Evolutionary conservation across 768 basidiomycete genomes (phyloP), one percentile per base, ranked within the genome.

Genomic region (Mycena rebaudengoi): DNA sequence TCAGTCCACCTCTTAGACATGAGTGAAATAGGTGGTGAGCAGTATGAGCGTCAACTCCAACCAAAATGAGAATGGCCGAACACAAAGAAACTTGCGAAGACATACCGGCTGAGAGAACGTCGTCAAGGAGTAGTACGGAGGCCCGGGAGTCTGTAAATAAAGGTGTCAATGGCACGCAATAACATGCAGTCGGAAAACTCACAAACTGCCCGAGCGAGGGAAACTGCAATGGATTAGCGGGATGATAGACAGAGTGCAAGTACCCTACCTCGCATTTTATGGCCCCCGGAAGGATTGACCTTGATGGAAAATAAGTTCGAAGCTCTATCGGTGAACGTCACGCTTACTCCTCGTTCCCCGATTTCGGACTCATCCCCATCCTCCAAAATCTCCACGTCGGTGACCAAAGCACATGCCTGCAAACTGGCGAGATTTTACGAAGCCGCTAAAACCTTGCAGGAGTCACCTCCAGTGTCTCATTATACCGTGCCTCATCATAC

Each of bases 331-430:
- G n/a, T n/a, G n/a, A n/a, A n/a, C n/a, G n/a, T n/a, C n/a, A n/a
- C n/a, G n/a, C n/a, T n/a, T n/a, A 92, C 92, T 21, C 93, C 93
- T 28, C 91, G 88, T 77, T 94, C 93, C 18, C 93, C 93, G 55
- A 95, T 93, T 75, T 95, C 93, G 0, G 92, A 88, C 64, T 91
- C 88, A 67, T 95, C 94, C 1, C 94, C 92, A 69, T 95, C 93
- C 71, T 95, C 94, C n/a, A 96, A 80, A 57, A 95, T 94, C 45
- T 88, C 85, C 39, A 96, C 79, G 71, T 96, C 94, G 51, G 82
- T 85, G 16, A 88, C 76, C 26, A 95, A 79, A 0, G 92, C 92
- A 59, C 84, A 86, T 16, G 75, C 82, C n/a, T n/a, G n/a, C n/a
- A n/a, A n/a, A n/a, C n/a, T n/a, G n/a, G n/a, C n/a, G n/a, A n/a